phyloP scores from a whole-genome alignment of 345 rosid genomes.

The Arabis alpina region DNA sequence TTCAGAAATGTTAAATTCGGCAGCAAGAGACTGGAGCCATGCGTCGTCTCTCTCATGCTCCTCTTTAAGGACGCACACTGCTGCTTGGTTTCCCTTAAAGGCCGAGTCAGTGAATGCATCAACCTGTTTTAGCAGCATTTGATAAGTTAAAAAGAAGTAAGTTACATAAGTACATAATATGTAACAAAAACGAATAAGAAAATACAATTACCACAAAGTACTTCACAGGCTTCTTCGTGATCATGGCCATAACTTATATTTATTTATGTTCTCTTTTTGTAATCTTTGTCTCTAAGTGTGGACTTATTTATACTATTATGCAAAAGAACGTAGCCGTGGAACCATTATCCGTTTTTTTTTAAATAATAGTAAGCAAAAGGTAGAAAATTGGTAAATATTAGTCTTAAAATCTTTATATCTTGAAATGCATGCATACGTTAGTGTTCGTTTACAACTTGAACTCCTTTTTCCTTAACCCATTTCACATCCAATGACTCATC shows the following conservation, averaged over 20 bases:
- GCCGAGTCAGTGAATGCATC: slow-evolving; percentile 72
- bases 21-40: slow-evolving; percentile 67
- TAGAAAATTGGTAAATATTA: too few relatives aligned
- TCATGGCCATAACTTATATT: not conserved
- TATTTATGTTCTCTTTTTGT: not conserved
- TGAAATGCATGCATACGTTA: too few relatives aligned
- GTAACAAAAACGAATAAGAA: not conserved
- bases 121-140: slow-evolving; percentile 42
- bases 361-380: too few relatives aligned
- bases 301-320: not conserved
- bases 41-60: slow-evolving; percentile 62
- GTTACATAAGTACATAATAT: not conserved
- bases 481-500: too few relatives aligned
- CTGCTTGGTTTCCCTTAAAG: slow-evolving; percentile 83
- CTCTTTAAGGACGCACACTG: slow-evolving; percentile 72
- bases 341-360: too few relatives aligned
- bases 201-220: slow-evolving; percentile 48
- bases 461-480: too few relatives aligned
- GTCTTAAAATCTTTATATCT: too few relatives aligned
- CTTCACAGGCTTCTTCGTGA: slow-evolving; percentile 42
- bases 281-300: not conserved
- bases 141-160: not conserved
- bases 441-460: too few relatives aligned
- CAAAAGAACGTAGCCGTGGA: too few relatives aligned
- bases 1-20: slow-evolving; percentile 57